Base-by-base conservation (phyloP, 1,284 basidiomycete genomes). In the Takashimella tepidaria region DNA sequence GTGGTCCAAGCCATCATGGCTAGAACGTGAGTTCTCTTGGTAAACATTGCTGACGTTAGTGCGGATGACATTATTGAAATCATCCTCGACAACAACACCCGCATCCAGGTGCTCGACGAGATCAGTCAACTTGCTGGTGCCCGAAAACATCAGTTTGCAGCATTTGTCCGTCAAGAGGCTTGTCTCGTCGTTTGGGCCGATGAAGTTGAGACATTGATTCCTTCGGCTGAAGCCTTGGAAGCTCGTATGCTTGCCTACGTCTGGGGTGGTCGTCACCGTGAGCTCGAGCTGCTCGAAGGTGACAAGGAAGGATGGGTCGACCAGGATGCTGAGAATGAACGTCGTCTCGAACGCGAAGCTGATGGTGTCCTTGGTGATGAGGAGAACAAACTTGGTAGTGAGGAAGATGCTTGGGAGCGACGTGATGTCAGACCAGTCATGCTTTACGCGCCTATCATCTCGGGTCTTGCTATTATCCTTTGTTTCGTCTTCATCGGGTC, bases 131-230 rank as follows among this genome's bases (percentile, higher is more conserved):
- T 72, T 25, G 69, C 68, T 27, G 66, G 69, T 56, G 69, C 69
- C 21, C 60, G 69, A 44, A 71, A 71, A 60, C 68, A 70, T 58
- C 68, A 72, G 49, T 72, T 70, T 43, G 69, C 69, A n/a, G 69
- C 69, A 5, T 72, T 72, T 47, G 60, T 61, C 41, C 62, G 69
- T 12, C 55, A 61, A 40, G 69, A 72, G 44, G 50, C 56, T 4
- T 70, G 68, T 50, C 57, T 72, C 11, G 63, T 72, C 16, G 69
- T 72, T 20, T 72, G 69, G 75, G 79, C 87, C 0, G 87, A 85
- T 41, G 89, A 92, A 70, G 86, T 92, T 59, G 89, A 92, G 72
- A 88, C 90, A 53, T 86, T 88, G 5, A 88, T 92, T 45, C 84
- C 88, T 16, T 90, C 88, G 21, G 80, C 79, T 4, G 80, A 81